Evolutionary conservation across 202 grass and related monocot species (phyloP).

Genomic region (Saccharum hybrid): DNA sequence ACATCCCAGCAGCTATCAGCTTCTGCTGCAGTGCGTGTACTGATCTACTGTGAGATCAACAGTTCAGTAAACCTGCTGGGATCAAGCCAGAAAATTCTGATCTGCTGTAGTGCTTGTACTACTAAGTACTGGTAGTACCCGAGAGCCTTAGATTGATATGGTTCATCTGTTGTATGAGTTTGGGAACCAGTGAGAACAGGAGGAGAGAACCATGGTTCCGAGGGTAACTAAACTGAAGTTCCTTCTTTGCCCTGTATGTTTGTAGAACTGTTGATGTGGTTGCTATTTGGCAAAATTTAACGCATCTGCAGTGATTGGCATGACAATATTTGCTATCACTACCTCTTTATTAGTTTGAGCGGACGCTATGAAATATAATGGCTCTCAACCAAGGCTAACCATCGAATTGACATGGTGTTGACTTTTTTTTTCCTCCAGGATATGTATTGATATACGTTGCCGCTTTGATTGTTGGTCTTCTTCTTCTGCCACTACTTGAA

Average conservation of each 20-base stretch:
- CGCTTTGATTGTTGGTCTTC: background rate
- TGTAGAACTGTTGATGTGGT: background rate
- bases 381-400: conserved; percentile 4
- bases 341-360: background rate
- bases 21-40: background rate
- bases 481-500: conserved; percentile 16
- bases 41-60: background rate
- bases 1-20: background rate
- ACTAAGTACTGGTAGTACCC: background rate
- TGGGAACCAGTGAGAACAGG: background rate
- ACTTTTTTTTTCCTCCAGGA: conserved; percentile 33
- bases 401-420: background rate
- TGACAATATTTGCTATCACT: background rate
- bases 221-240: conserved; percentile 43
- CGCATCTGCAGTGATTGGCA: background rate
- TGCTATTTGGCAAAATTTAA: background rate
- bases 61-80: background rate
- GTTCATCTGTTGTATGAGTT: background rate
- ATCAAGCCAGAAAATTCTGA: background rate
- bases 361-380: background rate
- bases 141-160: too few relatives aligned
- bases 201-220: background rate
- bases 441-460: background rate
- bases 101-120: background rate
- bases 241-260: conserved; percentile 19